Percentiles rank a stretch among this genome's conserved stretches.
Conservation (phyloP, 2,329 filamentous ascomycete species). For the Colletotrichum sp. region DNA sequence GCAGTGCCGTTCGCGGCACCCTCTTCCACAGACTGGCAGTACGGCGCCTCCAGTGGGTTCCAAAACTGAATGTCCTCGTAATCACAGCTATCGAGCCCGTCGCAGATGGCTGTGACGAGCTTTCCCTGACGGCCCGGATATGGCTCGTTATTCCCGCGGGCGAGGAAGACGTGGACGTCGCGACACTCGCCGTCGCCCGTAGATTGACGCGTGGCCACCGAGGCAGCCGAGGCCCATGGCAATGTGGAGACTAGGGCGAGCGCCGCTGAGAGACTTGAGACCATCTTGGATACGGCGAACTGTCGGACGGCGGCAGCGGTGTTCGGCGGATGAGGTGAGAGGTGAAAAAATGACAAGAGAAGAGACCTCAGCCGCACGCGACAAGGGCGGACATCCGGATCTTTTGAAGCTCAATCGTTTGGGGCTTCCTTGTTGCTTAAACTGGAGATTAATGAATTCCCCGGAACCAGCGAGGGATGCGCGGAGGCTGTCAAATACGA, state of each 20-base stretch:
- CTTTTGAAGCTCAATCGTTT: not conserved
- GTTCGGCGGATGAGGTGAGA: not conserved
- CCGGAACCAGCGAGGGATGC: not conserved
- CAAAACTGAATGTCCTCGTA: conserved; percentile 37
- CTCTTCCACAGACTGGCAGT: conserved; percentile 40
- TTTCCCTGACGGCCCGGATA: conserved; percentile 33
- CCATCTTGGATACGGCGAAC: not conserved
- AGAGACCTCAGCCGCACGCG: not conserved
- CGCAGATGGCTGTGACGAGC: conserved; percentile 31
- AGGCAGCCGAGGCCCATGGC: not conserved
- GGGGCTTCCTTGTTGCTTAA: not conserved
- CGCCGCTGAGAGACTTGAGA: conserved; percentile 3
- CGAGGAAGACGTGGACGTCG: conserved; percentile 33
- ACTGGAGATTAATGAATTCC: not conserved
- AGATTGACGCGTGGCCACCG: conserved; percentile 1
- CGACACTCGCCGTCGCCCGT: conserved; percentile 24
- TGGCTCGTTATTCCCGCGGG: conserved; percentile 32
- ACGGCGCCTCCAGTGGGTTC: conserved; percentile 31
- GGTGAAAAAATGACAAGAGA: not conserved
- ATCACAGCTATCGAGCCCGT: conserved; percentile 30
- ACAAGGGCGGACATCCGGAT: not conserved
- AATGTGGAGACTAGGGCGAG: not conserved
- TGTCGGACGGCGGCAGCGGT: not conserved
- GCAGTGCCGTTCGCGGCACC: conserved; percentile 37
- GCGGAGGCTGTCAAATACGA: conserved; percentile 5